Evolutionary conservation across 352 stramenopile species (phyloP), one percentile per base, ranked within the genome.

Genomic region (Phytophthora ramorum): DNA sequence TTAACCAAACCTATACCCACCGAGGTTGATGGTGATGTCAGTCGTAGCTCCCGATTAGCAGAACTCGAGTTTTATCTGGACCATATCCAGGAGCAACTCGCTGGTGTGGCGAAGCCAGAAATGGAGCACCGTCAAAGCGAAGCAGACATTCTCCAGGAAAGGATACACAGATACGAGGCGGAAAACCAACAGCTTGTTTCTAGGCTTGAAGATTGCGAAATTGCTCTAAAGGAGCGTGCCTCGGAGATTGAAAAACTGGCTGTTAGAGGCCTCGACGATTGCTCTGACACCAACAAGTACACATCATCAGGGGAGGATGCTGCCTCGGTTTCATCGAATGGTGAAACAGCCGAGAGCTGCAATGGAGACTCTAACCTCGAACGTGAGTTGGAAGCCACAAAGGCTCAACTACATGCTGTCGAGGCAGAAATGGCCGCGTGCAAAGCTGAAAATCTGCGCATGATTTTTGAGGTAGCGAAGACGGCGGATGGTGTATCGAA

Each of bases 391-490:
- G 66, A 76, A 50, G 55, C 65, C 17, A 72, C 74, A 7, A 81
- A 62, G 24, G 46, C 52, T 17, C 71, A 66, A 17, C 22, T 88
- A 26, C 63, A 84, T 28, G 73, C 74, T 19, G 47, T 69, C 6
- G 69, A 88, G 43, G 58, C 73, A 14, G 79, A 91, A 63, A 77
- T 92, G 58, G 62, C 66, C 28, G 71, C 79, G 2, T 79, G 87
- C 45, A 89, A 91, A 66, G 75, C 78, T 13, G 85, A 94, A 52
- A 94, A 94, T 47, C 59, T 85, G 41, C 80, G 83, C 0, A 90
- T 92, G 83, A 71, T 89, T 13, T 92, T 92, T 55, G 82, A 92
- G 28, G 79, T 92, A 19, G 83, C 83, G 1, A 89, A 90, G 66
- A 85, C 83, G 8, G 74, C 83, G 0, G 85, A 94, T 52, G 63